A percentile compares a stretch with the other conserved stretches of the same genome.
Conservation (phyloP, 805 yeast genomes). For the Myxozyma vanderwaltii region DNA sequence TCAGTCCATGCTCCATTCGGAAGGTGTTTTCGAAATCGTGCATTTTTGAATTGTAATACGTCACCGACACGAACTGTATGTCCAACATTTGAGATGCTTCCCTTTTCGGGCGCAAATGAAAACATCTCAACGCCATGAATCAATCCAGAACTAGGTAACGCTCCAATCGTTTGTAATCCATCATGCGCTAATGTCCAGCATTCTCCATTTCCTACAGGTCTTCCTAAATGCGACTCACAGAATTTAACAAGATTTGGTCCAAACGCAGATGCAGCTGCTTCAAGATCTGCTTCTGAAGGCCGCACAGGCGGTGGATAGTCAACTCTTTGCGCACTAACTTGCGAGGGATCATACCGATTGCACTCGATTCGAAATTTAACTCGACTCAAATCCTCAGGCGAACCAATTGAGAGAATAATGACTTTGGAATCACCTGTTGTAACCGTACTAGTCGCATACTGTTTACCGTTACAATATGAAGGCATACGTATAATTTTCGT, state of each 20-base stretch:
- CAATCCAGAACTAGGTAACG: slow-evolving; percentile 21
- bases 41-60: slow-evolving; percentile 42
- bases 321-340: slow-evolving; percentile 42
- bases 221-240: slow-evolving; percentile 42
- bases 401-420: slow-evolving; percentile 38
- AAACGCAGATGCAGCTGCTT: slow-evolving; percentile 36
- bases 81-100: slow-evolving; percentile 22
- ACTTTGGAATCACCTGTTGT: slow-evolving; percentile 30
- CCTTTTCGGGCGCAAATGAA: background rate
- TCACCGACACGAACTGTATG: slow-evolving; percentile 42
- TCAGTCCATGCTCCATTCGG: slow-evolving; percentile 29
- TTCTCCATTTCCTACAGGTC: slow-evolving; percentile 45
- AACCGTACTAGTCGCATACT: slow-evolving; percentile 33
- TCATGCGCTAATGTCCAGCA: slow-evolving; percentile 48
- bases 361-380: slow-evolving; percentile 39
- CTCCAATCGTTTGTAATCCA: slow-evolving; percentile 39
- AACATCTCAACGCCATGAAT: slow-evolving; percentile 22
- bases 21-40: slow-evolving; percentile 34
- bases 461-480: slow-evolving; percentile 35
- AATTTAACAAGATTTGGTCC: slow-evolving; percentile 43
- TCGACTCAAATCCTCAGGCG: slow-evolving; percentile 41
- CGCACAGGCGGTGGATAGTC: slow-evolving; percentile 48
- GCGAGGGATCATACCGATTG: slow-evolving; percentile 43
- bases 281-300: slow-evolving; percentile 41
- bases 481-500: slow-evolving; percentile 36